phyloP scores from a whole-genome alignment of 345 rosid genomes.

The Pseudoturritis turrita region DNA sequence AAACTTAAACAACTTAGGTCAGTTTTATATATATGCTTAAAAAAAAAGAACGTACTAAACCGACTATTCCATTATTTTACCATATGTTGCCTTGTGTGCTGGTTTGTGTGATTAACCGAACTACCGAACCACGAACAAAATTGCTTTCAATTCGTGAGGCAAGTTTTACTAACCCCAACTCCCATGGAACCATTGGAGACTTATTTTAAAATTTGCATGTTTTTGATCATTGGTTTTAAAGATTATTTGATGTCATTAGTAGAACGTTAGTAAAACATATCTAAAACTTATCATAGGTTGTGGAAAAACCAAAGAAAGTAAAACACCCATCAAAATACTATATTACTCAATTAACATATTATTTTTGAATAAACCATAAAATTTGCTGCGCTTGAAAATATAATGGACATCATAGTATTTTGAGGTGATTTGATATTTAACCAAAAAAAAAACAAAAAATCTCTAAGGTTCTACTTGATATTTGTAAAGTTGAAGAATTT shows the following conservation, averaged over 20 bases:
- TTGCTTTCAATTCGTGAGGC: neutral
- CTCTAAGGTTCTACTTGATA: neutral
- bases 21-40: neutral
- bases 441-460: neutral
- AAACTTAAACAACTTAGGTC: slow-evolving; percentile 43
- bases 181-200: neutral
- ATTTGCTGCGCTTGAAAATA: neutral
- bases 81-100: neutral
- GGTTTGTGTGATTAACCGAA: neutral
- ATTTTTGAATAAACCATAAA: neutral
- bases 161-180: neutral
- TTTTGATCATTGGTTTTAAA: no score
- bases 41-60: neutral
- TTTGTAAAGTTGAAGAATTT: neutral
- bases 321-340: neutral
- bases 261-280: neutral
- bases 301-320: neutral
- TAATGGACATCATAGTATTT: neutral
- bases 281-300: neutral
- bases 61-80: neutral
- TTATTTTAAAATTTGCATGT: neutral
- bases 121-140: neutral
- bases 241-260: no score
- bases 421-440: neutral
- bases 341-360: neutral